phyloP scores from a whole-genome alignment of 371 early-diverging fungal species.

The Entomophthora muscae region DNA sequence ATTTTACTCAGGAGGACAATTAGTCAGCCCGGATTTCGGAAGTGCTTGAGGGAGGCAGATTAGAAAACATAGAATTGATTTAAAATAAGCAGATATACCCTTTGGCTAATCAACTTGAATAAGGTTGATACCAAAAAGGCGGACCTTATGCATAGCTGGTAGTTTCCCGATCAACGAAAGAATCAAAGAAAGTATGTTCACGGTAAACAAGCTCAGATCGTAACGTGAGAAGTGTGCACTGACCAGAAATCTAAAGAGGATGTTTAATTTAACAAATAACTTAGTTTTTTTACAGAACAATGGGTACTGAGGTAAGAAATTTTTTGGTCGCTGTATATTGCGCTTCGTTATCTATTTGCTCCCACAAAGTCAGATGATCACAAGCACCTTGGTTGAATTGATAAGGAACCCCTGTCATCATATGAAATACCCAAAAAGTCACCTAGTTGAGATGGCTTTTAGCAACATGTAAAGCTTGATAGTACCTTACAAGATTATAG shows the following conservation, averaged over 20 bases:
- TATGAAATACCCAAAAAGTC: conserved; percentile 91
- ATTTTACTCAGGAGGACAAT: too few species aligned
- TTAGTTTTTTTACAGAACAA: conserved; percentile 69
- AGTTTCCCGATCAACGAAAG: conserved; percentile 82
- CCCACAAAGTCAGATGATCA: conserved; percentile 90
- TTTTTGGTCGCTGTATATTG: conserved; percentile 96
- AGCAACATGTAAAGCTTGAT: too few species aligned
- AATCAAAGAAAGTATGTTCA: conserved; percentile 65
- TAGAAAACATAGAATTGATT: too few species aligned
- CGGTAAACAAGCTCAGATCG: conserved; percentile 62
- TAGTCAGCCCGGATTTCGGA: too few species aligned
- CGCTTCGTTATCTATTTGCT: conserved; percentile 91
- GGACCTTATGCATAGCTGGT: conserved; percentile 84
- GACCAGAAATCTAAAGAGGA: conserved; percentile 59
- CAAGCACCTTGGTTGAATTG: conserved; percentile 88
- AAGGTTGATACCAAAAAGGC: conserved; percentile 88
- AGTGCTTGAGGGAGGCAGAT: too few species aligned
- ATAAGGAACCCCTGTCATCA: conserved; percentile 87
- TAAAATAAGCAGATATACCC: too few species aligned
- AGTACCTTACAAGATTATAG: conserved; percentile 78
- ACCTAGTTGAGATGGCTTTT: too few species aligned
- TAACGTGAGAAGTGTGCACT: conserved; percentile 92
- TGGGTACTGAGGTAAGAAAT: conserved; percentile 82
- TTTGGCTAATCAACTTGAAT: conserved; percentile 14
- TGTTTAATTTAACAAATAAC: not conserved